Evolutionary conservation across 768 basidiomycete species (phyloP).

Genomic region (Coprinopsis cinerea): DNA sequence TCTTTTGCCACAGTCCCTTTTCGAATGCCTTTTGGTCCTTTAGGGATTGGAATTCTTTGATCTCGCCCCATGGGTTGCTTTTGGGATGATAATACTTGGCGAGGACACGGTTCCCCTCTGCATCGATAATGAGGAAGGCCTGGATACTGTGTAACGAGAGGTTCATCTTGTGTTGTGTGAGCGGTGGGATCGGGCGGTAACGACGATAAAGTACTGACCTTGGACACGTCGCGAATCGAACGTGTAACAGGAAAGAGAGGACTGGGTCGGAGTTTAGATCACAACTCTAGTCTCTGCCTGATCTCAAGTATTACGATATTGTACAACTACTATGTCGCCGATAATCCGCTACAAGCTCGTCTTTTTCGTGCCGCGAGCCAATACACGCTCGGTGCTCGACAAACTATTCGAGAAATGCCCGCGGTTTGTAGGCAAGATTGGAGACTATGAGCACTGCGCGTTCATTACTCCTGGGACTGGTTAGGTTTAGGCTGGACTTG

Average conservation of each 20-base stretch:
- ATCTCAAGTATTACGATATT: too few relatives aligned
- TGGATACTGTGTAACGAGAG: conserved; percentile 83
- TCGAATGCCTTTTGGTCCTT: conserved; percentile 97
- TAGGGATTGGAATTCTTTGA: conserved; percentile 56
- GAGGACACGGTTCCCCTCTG: conserved; percentile 91
- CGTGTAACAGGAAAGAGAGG: conserved; percentile 1
- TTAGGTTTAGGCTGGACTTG: conserved; percentile 19
- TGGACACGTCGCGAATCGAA: conserved; percentile 17
- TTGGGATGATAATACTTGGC: conserved; percentile 93
- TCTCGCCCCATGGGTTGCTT: conserved; percentile 53
- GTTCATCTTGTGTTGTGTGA: conserved; percentile 44
- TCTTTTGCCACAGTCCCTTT: conserved; percentile 93
- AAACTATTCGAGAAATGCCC: conserved; percentile 39
- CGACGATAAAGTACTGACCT: conserved; percentile 12
- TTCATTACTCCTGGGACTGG: conserved; percentile 50
- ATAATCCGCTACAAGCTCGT: too few relatives aligned
- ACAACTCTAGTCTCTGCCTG: too few relatives aligned
- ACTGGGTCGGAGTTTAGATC: conserved; percentile 19
- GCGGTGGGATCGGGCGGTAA: not conserved
- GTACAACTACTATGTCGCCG: too few relatives aligned
- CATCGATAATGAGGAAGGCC: conserved; percentile 87
- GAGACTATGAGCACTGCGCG: conserved; percentile 48
- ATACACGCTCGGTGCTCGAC: too few relatives aligned
- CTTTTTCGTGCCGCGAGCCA: too few relatives aligned
- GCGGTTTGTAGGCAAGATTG: conserved; percentile 43